These are phyloP conservation scores for Vinca minor DNA, from an alignment of 257 asterid genomes.

Conservation along the genomic window DNA sequence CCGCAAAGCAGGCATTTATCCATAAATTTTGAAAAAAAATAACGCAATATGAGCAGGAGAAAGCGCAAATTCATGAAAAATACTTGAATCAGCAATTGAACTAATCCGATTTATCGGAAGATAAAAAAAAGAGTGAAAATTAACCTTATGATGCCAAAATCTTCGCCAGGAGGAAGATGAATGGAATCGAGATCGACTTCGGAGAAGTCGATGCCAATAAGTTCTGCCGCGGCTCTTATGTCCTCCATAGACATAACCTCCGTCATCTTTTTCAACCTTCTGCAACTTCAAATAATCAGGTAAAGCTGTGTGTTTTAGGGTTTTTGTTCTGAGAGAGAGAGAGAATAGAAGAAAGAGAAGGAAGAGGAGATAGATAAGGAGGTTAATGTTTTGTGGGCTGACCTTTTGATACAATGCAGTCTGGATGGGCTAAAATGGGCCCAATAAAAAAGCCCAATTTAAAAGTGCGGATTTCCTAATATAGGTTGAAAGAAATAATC, in stretches of 20 bases:
- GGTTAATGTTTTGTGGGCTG: not conserved
- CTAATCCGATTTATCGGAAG: too few relatives aligned
- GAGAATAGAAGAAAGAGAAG: too few relatives aligned
- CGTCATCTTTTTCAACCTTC: slow-evolving; percentile 40
- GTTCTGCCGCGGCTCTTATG: slow-evolving; percentile 42
- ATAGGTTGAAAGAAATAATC: not conserved
- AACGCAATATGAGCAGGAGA: too few relatives aligned
- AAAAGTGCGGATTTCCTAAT: not conserved
- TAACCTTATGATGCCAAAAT: slow-evolving; percentile 63
- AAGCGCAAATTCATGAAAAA: too few relatives aligned
- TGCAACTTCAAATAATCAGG: not conserved
- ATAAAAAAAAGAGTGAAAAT: too few relatives aligned
- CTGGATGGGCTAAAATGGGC: not conserved
- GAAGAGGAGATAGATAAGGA: too few relatives aligned
- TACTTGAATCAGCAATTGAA: too few relatives aligned
- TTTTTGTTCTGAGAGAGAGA: too few relatives aligned
- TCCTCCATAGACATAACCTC: slow-evolving; percentile 65
- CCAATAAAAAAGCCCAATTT: not conserved
- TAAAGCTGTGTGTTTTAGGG: not conserved
- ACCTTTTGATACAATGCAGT: not conserved
- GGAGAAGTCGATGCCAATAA: slow-evolving; percentile 48
- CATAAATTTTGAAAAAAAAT: too few relatives aligned
- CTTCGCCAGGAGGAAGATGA: slow-evolving; percentile 63
- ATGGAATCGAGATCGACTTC: slow-evolving; percentile 58
- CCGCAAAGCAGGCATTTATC: too few relatives aligned